Percentiles rank a stretch among this genome's conserved stretches.
phyloP scores from a whole-genome alignment of 2,329 filamentous ascomycete genomes.

The Coniochaeta prunicola region DNA sequence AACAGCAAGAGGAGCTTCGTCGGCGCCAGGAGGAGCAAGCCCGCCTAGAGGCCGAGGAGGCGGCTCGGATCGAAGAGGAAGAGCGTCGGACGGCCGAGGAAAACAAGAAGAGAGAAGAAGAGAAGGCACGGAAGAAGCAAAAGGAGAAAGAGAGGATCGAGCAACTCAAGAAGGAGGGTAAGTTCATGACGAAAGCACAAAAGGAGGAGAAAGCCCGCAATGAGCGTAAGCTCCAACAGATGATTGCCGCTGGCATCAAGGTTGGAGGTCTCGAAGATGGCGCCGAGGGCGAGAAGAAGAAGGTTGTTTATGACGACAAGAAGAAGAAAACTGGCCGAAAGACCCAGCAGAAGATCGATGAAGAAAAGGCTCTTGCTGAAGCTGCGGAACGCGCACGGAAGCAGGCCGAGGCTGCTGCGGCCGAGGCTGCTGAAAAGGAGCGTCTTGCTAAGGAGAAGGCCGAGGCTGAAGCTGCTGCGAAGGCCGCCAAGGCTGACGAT shows the following conservation, averaged over 20 bases:
- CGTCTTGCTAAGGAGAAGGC: constrained; percentile 46
- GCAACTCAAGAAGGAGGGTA: constrained; percentile 81
- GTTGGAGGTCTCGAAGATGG: constrained; percentile 52
- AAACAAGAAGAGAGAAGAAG: constrained; percentile 61
- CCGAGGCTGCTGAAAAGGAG: constrained; percentile 55
- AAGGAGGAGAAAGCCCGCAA: constrained; percentile 74
- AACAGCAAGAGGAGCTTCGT: constrained; percentile 74
- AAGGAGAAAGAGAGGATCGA: constrained; percentile 82
- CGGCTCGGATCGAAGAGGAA: constrained; percentile 56
- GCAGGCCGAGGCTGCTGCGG: constrained; percentile 61
- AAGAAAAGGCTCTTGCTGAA: constrained; percentile 71
- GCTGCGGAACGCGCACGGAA: constrained; percentile 63
- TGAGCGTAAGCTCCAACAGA: constrained; percentile 75
- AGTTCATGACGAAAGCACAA: constrained; percentile 79
- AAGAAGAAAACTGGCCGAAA: constrained; percentile 60
- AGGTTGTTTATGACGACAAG: constrained; percentile 67
- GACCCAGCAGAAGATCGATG: constrained; percentile 57
- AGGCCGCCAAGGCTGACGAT: constrained; percentile 46
- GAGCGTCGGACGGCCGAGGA: constrained; percentile 62
- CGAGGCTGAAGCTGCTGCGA: constrained; percentile 46
- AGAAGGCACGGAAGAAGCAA: constrained; percentile 71
- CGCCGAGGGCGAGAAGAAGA: constrained; percentile 58
- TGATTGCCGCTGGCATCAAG: constrained; percentile 71
- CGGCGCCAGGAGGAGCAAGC: constrained; percentile 58
- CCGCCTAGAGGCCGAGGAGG: constrained; percentile 52